phyloP scores from a whole-genome alignment of 2,329 filamentous ascomycete species.

The Curvularia spicifera region DNA sequence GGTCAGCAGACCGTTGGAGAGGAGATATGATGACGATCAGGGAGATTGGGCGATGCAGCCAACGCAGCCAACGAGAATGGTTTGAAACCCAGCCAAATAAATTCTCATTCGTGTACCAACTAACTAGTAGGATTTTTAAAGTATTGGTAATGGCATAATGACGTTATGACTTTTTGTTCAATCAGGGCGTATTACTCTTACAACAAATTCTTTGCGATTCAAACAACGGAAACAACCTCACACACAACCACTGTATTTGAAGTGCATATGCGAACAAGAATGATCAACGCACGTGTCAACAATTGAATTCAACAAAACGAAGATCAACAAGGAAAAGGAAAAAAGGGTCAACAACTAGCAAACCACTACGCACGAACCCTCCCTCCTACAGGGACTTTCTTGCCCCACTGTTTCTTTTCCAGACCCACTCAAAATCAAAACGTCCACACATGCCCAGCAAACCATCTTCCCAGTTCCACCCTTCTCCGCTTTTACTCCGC shows the following conservation, averaged over 20 bases:
- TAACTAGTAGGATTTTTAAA: background rate
- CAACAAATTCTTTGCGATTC: background rate
- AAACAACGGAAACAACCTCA: background rate
- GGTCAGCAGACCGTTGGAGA: conserved; percentile 6
- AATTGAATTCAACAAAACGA: background rate
- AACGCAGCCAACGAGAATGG: conserved; percentile 31
- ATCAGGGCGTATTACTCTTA: background rate
- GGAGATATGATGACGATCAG: conserved; percentile 16
- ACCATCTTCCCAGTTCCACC: background rate
- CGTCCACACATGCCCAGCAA: background rate
- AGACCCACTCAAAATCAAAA: background rate
- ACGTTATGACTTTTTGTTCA: conserved; percentile 17
- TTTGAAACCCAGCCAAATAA: conserved; percentile 5
- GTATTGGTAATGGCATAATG: conserved; percentile 26
- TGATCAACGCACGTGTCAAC: background rate
- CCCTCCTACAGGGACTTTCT: background rate
- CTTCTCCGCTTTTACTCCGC: background rate
- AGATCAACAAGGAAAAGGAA: background rate
- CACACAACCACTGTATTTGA: background rate
- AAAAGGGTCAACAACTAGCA: background rate
- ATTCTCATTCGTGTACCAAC: background rate
- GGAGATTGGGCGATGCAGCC: conserved; percentile 21
- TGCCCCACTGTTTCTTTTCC: background rate
- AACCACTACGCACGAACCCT: background rate
- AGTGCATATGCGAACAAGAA: background rate